Percentiles rank a stretch among this genome's conserved stretches.
Evolutionary conservation across 768 basidiomycete species (phyloP).

Genomic region (Tulasnella sp.): DNA sequence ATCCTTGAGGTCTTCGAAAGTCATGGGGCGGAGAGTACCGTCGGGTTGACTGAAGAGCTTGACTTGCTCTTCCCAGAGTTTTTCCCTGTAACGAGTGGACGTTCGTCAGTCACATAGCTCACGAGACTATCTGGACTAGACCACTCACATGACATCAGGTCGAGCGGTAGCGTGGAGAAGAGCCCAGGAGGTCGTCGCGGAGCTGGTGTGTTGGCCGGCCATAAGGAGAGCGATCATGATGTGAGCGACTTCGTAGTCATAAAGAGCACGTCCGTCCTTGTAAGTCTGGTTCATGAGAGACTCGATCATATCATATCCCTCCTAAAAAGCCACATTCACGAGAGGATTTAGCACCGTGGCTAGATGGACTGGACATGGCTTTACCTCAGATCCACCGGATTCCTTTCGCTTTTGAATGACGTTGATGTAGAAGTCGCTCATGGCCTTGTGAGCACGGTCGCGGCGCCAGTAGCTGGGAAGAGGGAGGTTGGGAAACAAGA

Average conservation of each 20-base stretch:
- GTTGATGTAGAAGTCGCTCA: constrained; percentile 85
- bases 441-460: constrained; percentile 82
- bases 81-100: constrained; percentile 40
- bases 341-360: neutral
- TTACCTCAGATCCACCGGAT: constrained; percentile 31
- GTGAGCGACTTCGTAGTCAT: constrained; percentile 89
- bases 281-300: constrained; percentile 77
- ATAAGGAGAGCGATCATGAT: constrained; percentile 98
- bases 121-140: neutral
- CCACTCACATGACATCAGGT: constrained; percentile 58
- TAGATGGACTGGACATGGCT: neutral
- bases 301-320: constrained; percentile 86
- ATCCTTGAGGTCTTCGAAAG: constrained; percentile 74
- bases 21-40: constrained; percentile 65
- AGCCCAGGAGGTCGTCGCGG: constrained; percentile 83
- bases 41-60: constrained; percentile 57
- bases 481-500: constrained; percentile 88
- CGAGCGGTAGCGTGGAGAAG: constrained; percentile 76
- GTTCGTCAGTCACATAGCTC: neutral
- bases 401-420: constrained; percentile 68
- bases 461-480: constrained; percentile 80
- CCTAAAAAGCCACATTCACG: constrained; percentile 25
- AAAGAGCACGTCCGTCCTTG: constrained; percentile 61
- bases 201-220: constrained; percentile 98
- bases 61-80: constrained; percentile 83